Evolutionary conservation across 2,329 filamentous ascomycete genomes (phyloP), one percentile per base, ranked within the genome.

Genomic region (Daldinia sp.): DNA sequence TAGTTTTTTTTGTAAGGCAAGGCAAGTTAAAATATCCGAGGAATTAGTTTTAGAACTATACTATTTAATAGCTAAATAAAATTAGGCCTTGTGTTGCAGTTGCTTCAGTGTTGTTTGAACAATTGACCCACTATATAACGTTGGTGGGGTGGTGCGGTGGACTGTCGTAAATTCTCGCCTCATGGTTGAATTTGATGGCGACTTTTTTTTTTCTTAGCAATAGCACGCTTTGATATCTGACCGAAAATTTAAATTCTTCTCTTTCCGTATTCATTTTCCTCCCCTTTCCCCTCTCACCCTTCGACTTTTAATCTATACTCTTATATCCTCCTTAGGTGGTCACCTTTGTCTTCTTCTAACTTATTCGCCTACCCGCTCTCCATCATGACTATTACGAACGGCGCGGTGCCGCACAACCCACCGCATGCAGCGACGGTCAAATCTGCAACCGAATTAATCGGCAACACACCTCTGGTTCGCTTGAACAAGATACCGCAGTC

Each of bases 401-500:
- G 61, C 21, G 58, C 58, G 6, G 43, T 72, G 23, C 71, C 73
- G 35, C 71, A 73, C 53, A 68, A 61, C 27, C 73, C 70, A 19
- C 71, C 73, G 10, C 72, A 63, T 30, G 66, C 73, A 34, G 70
- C 71, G 10, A 75, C 75, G 30, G 81, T 81, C 49, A 73, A 87
- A 73, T 89, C 87, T 58, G 91, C 94, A 68, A 91, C 89, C 45
- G 89, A 97, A 79, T 88, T 97, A 70, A 97, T 99, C 72, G 94
- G 94, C 74, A 94, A 96, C 79, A 97, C 94, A 37, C 95, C 95
- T n/a, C 88, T 99, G 55, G 93, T 99, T 39, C 90, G 91, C 50
- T 84, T 99, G 67, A 97, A 97, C 82, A 93, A 91, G 81, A 89
- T 99, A 66, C 95, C 95, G 2, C 90, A 95, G 76, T 94, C 92